phyloP scores from a whole-genome alignment of 192 early-diverging fungal genomes.

The Entomortierella parvispora region DNA sequence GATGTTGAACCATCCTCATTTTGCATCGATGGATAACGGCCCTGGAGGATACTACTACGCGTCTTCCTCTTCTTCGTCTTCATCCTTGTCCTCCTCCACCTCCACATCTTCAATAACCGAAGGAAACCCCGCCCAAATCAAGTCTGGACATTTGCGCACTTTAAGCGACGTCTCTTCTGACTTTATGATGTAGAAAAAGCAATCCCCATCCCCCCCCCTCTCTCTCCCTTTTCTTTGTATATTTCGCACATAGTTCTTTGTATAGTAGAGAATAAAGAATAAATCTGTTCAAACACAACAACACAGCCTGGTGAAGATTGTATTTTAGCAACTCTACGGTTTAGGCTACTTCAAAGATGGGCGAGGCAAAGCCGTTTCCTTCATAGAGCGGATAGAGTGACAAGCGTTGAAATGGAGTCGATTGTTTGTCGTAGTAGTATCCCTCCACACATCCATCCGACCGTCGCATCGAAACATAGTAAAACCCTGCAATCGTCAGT shows the following conservation, averaged over 20 bases:
- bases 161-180: constrained; percentile 10
- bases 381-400: constrained; percentile 46
- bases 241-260: too few species aligned
- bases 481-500: constrained; percentile 74
- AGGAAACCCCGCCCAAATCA: background rate
- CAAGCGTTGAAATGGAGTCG: constrained; percentile 52
- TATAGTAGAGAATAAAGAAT: background rate
- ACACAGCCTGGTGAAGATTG: too few species aligned
- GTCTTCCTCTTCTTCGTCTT: background rate
- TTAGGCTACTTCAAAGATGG: constrained; percentile 38
- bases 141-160: constrained; percentile 6
- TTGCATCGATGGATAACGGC: constrained; percentile 21
- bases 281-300: too few species aligned
- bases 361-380: constrained; percentile 36
- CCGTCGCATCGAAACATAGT: constrained; percentile 73
- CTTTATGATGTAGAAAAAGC: constrained; percentile 22
- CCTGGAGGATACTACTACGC: background rate
- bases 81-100: background rate
- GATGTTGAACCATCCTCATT: constrained; percentile 34
- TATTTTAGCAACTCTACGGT: too few species aligned
- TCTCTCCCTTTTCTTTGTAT: too few species aligned
- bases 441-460: constrained; percentile 67
- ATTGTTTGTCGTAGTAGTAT: constrained; percentile 53
- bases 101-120: background rate
- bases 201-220: too few species aligned